Percentiles rank a stretch among this genome's conserved stretches.
Evolutionary conservation across 129 eudicot species (phyloP).

Genomic region (Ambrosia artemisiifolia): DNA sequence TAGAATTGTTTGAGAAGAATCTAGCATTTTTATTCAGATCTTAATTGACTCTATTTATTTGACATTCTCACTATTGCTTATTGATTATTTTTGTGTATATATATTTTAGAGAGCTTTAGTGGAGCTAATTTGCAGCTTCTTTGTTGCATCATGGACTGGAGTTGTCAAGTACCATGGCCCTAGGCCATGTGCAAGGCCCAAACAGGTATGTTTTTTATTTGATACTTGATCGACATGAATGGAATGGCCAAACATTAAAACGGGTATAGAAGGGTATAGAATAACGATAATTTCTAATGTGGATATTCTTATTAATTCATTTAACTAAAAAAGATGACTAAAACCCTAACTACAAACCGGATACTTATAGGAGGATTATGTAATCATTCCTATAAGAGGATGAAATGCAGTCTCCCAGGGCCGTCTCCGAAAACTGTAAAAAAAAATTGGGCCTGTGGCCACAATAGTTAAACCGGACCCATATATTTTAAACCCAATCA

Average conservation of each 20-base stretch:
- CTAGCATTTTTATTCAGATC: not conserved
- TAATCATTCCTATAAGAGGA: not conserved
- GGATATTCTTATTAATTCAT: not conserved
- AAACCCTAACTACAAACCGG: not conserved
- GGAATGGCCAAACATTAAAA: not conserved
- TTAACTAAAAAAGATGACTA: not conserved
- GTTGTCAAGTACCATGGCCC: conserved; percentile 97
- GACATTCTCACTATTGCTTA: conserved; percentile 7
- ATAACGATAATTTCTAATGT: too few species aligned
- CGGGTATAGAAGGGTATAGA: not conserved
- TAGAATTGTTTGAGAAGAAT: not conserved
- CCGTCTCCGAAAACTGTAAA: too few species aligned
- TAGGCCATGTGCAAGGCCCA: conserved; percentile 84
- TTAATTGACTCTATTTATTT: not conserved
- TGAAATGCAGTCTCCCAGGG: too few species aligned
- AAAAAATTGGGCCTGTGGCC: too few species aligned
- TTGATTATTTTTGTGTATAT: not conserved
- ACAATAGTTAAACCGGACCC: too few species aligned
- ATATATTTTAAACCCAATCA: too few species aligned
- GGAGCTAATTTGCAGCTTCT: conserved; percentile 91
- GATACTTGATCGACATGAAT: not conserved
- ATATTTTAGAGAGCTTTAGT: conserved; percentile 69
- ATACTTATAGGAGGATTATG: not conserved
- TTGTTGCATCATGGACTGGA: conserved; percentile 99
- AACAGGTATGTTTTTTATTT: conserved; percentile 49